Conservation (phyloP, 352 stramenopile genomes). For the Phytopythium ostracodes region DNA sequence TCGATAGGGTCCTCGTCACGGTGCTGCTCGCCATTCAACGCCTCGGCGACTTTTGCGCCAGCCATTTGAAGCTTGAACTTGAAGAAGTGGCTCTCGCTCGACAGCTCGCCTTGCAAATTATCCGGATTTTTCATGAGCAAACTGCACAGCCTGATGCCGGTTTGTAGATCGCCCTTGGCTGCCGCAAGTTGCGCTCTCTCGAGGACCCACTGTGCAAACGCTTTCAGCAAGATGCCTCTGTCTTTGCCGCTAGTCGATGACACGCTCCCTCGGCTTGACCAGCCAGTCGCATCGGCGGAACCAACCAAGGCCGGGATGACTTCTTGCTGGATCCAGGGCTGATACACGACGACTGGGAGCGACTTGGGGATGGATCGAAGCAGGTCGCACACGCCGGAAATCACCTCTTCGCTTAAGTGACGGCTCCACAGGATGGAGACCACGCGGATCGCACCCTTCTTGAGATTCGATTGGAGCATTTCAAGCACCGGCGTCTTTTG, state of each 20-base stretch:
- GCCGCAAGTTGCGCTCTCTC: slow-evolving; percentile 23
- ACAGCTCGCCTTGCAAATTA: background rate
- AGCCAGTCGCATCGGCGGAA: slow-evolving; percentile 13
- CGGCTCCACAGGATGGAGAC: slow-evolving; percentile 53
- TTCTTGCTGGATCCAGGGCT: slow-evolving; percentile 47
- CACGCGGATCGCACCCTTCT: slow-evolving; percentile 44
- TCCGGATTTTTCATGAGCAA: slow-evolving; percentile 15
- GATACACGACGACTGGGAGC: slow-evolving; percentile 42
- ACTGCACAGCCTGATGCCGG: slow-evolving; percentile 29
- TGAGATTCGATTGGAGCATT: slow-evolving; percentile 41
- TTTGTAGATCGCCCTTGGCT: slow-evolving; percentile 20
- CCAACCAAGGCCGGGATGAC: slow-evolving; percentile 43
- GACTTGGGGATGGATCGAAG: slow-evolving; percentile 29
- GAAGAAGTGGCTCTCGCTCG: slow-evolving; percentile 10
- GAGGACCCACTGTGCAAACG: slow-evolving; percentile 29
- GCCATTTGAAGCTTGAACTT: slow-evolving; percentile 21
- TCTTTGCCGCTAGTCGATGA: background rate
- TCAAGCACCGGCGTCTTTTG: slow-evolving; percentile 24
- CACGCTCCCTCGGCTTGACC: slow-evolving; percentile 2
- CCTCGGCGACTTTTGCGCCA: background rate
- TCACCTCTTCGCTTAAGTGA: slow-evolving; percentile 28
- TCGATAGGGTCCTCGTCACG: slow-evolving; percentile 12
- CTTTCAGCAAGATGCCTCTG: slow-evolving; percentile 12
- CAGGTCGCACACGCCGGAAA: slow-evolving; percentile 33
- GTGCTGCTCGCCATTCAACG: background rate